These are phyloP conservation scores for Globisporangium radiosum DNA, from an alignment of 352 stramenopile species.

Conservation along the genomic window DNA sequence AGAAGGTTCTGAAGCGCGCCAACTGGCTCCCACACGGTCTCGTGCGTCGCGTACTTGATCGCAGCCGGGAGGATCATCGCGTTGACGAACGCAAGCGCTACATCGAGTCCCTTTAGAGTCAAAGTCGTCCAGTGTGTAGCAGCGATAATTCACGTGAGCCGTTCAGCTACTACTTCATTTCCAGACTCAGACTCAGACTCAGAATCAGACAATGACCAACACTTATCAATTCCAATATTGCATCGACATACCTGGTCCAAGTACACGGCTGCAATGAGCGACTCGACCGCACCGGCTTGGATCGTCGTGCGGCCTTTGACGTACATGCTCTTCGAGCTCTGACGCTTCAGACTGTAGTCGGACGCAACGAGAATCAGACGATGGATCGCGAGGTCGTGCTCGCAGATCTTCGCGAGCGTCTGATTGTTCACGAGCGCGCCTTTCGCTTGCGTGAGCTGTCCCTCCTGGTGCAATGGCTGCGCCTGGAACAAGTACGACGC, in stretches of 20 bases:
- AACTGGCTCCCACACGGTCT: constrained; percentile 49
- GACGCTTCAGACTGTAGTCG: constrained; percentile 27
- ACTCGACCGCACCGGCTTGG: constrained; percentile 64
- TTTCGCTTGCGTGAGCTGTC: constrained; percentile 68
- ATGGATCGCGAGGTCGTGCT: constrained; percentile 46
- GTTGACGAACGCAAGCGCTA: constrained; percentile 58
- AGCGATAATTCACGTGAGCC: neutral
- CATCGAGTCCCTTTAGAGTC: constrained; percentile 35
- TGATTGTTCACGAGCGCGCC: constrained; percentile 71
- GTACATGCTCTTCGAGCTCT: constrained; percentile 21
- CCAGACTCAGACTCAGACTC: no score
- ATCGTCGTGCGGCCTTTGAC: constrained; percentile 63
- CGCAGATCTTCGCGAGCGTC: constrained; percentile 57
- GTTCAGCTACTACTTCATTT: neutral
- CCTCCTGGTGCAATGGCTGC: constrained; percentile 61
- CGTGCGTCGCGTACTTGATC: constrained; percentile 43
- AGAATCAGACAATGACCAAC: neutral
- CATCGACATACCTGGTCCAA: constrained; percentile 42
- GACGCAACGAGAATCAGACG: constrained; percentile 53
- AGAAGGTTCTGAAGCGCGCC: constrained; percentile 63
- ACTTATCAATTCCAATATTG: neutral
- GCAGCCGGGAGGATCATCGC: constrained; percentile 50
- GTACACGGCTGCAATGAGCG: constrained; percentile 75
- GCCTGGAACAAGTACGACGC: constrained; percentile 70
- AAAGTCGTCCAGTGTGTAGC: no score